Evolutionary conservation across 768 basidiomycete genomes (phyloP), one percentile per base, ranked within the genome.

Genomic region (Psilocybe subaeruginosa): DNA sequence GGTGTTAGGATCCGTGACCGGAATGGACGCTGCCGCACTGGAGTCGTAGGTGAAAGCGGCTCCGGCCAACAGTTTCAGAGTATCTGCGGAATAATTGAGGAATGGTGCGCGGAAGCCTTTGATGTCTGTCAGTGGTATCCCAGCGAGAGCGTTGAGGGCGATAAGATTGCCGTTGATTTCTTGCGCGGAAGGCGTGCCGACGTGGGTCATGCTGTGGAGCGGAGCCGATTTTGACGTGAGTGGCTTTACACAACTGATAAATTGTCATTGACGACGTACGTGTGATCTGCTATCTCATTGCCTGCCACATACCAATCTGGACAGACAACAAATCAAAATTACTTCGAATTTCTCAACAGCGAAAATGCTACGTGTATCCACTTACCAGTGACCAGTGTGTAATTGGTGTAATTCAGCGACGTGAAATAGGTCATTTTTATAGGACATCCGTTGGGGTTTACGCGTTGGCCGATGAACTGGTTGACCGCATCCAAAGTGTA

Each of bases 251-350:
- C 33, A 8, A 55, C 27, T 46, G 48, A 46, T 30, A 45, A 29
- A 39, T 39, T 37, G 66, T 60, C 27, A 56, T 39, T 19, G 17
- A 37, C 54, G 46, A 78, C 85, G 67, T 73, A 88, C 85, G 89
- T 88, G 70, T 89, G 87, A 74, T 90, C 89, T 31, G 88, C 89
- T 64, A 93, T 92, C 71, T 93, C 92, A 70, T 92, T 92, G 19
- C 91, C 91, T 3, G 87, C 88, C 31, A 91, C 90, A 71, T 77
- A 92, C 89, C 88, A 92, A 71, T 91, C 89, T 77, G 78, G 17
- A 62, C 45, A 55, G 27, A 14, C 48, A 58, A 52, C 60, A 45
- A 48, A 56, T 52, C 47, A 45, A 35, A 58, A 8, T 29, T 55
- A 27, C 47, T 47, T 14, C 14, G 51, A 17, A 48, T 31, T 27